phyloP scores from a whole-genome alignment of 1,284 basidiomycete genomes.

The Microstroma glucosiphilum region DNA sequence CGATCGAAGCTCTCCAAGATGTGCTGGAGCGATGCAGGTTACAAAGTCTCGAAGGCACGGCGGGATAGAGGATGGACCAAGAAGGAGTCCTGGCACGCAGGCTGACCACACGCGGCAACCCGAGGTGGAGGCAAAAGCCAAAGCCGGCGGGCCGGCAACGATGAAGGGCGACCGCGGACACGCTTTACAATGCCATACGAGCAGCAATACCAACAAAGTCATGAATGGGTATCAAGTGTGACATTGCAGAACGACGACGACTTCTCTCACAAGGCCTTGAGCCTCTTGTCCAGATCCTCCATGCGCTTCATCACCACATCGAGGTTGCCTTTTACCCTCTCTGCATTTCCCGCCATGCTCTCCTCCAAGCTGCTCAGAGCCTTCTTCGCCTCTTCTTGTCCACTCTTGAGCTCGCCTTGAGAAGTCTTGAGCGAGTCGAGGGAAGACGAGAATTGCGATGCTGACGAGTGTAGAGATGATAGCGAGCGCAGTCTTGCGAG shows the following conservation, averaged over 20 bases:
- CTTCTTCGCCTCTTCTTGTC: constrained; percentile 63
- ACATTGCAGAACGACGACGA: neutral
- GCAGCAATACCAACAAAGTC: no score
- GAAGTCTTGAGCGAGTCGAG: constrained; percentile 68
- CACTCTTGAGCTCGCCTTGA: constrained; percentile 61
- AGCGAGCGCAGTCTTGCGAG: constrained; percentile 78
- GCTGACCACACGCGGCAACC: no score
- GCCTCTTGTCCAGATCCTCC: constrained; percentile 62
- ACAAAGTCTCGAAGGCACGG: no score
- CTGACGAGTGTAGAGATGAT: constrained; percentile 71
- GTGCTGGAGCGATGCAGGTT: no score
- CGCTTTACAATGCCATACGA: no score
- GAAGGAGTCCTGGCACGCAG: no score
- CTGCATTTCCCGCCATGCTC: constrained; percentile 62
- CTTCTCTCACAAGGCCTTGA: constrained; percentile 53
- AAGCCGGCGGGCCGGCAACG: no score
- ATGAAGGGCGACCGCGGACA: no score
- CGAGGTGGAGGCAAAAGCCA: no score
- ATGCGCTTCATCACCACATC: constrained; percentile 67
- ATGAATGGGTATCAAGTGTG: no score
- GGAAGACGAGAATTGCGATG: constrained; percentile 61
- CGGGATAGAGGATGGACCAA: no score
- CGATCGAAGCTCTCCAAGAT: no score
- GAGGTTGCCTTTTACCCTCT: constrained; percentile 51
- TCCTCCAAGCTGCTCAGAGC: constrained; percentile 59